Evolutionary conservation across 23 red algal species (phyloP), one percentile per base, ranked within the genome.

Genomic region (Gracilaria gracilis): DNA sequence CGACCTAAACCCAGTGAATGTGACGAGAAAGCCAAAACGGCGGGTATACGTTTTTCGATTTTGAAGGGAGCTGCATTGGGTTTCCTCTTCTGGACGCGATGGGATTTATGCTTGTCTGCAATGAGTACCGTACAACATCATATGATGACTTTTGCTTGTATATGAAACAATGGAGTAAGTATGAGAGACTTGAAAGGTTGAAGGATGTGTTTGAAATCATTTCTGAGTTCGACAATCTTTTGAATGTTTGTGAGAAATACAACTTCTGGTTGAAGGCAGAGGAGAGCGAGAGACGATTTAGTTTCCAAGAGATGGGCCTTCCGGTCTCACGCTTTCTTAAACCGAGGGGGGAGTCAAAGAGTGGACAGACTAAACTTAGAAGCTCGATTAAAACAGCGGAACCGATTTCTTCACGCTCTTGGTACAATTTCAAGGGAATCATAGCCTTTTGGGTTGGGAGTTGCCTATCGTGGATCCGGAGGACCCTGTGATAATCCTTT

Each of bases 41-140:
- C 21, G 66, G 66, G 16, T 72, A 37, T 40, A 72, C 66, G 37
- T 72, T 72, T 11, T 72, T 72, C 37, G 66, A 72, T 19, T 72
- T 72, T 40, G 66, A 72, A 72, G 66, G 66, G 66, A 72, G 33
- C 32, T 37, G 32, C 33, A 72, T 72, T 17, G 1, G 66, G 8
- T 72, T 72, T 72, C 66, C 66, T 15, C 37, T 72, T 1, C 20
- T 72, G 8, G 66, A 72, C 23, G 74, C 74, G 9, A 29, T 79
- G 32, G 9, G 17, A 37, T 72, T 37, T 25, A 40, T 35, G 9
- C 20, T 1, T 40, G 17, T 40, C 33, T 72, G 66, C 37, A 72
- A 72, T 20, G 66, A 72, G 32, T 72, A 37, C 37, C 33, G 37
- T 40, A 19, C 6, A 15, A 72, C 66, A 25, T 55, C 51, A 20